Evolutionary conservation across 176 grass and related monocot genomes (phyloP).

Genomic region (Phoenix roebelenii): DNA sequence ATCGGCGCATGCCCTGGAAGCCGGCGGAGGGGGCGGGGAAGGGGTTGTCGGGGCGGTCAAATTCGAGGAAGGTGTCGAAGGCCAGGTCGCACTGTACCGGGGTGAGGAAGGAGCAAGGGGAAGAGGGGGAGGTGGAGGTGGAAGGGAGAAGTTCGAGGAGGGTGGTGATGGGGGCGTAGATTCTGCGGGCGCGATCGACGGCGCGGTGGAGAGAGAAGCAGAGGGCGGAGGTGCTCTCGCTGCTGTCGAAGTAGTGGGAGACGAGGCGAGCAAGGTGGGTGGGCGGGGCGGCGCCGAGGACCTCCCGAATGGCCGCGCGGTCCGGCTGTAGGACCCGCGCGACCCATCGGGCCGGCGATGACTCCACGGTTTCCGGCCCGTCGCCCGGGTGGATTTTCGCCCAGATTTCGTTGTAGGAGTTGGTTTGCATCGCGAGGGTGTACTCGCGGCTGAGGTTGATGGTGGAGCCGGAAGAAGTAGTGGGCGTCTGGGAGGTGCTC

Average conservation of each 20-base stretch:
- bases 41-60: constrained; percentile 60
- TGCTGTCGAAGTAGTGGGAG: constrained; percentile 61
- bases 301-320: constrained; percentile 40
- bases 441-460: constrained; percentile 89
- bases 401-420: constrained; percentile 92
- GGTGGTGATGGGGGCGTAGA: constrained; percentile 57
- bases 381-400: constrained; percentile 35
- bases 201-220: constrained; percentile 56
- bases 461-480: constrained; percentile 21
- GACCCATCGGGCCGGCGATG: constrained; percentile 13
- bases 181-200: constrained; percentile 26
- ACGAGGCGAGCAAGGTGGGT: constrained; percentile 69
- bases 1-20: constrained; percentile 56
- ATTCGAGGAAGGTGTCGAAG: constrained; percentile 68
- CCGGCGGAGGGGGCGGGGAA: constrained; percentile 31
- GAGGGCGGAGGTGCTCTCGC: constrained; percentile 51
- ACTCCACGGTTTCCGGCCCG: background rate
- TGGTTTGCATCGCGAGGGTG: constrained; percentile 56
- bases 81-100: constrained; percentile 44
- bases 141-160: constrained; percentile 44
- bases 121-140: background rate
- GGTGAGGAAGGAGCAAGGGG: constrained; percentile 16
- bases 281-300: constrained; percentile 35
- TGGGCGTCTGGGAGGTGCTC: background rate
- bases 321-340: constrained; percentile 50